Base-by-base conservation (phyloP, 345 rosid genomes). In the Clausena lansium region DNA sequence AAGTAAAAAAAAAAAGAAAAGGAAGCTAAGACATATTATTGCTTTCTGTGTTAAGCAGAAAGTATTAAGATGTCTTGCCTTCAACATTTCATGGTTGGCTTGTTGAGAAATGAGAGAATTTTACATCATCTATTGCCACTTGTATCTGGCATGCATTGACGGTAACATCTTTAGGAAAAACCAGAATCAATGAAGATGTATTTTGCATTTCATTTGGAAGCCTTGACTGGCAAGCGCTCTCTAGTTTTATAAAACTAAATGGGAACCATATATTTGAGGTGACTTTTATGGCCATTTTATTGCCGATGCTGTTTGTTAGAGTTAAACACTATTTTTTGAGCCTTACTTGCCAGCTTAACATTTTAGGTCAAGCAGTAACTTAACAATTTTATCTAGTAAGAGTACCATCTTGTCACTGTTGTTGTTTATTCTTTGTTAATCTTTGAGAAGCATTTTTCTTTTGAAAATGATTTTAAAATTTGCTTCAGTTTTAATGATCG, bases 401-500 rank as follows among this genome's bases (percentile, higher is more conserved):
- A 65, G 19, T 54, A 35, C 35, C 54, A 71, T 70, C 52, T 70
- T 71, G 41, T 39, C 55, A n/a, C 22, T 4, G 39, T 67, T 45
- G 19, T 65, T 30, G 3, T 66, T 58, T 10, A 22, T 68, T 55
- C 32, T 74, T 54, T 27, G 52, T 17, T 61, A 22, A 60, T 58
- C 35, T n/a, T 36, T 64, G 9, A 19, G 22, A 79, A 45, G 28
- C 13, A 70, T 52, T 63, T 15, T 79, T 60, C 25, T 25, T 70
- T 73, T 41, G 36, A 33, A 50, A 65, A 74, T 69, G 71, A 66
- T 20, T 78, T 76, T 25, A 41, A 82, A 70, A 80, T 73, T 74
- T 79, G 77, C 38, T 84, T 76, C 91, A 95, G 99, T 80, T 95
- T 95, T 82, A 93, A 95, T 70, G 99, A 95, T 85, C 99, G 98